Percentiles rank a stretch among this genome's conserved stretches.
Evolutionary conservation across 768 basidiomycete species (phyloP).

Genomic region (Sporobolomyces pararoseus): DNA sequence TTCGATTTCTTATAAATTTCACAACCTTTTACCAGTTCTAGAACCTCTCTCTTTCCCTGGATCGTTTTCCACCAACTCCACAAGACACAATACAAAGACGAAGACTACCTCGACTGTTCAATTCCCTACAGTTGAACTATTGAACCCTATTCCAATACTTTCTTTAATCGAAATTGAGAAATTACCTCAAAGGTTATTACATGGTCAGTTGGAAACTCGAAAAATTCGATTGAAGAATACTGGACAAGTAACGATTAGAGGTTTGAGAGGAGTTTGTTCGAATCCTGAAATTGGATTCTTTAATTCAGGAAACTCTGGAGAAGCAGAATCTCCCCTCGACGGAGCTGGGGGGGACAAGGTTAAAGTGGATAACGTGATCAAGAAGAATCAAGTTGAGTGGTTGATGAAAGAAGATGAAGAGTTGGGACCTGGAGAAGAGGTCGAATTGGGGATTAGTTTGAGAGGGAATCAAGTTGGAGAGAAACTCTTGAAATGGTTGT

Average conservation of each 20-base stretch:
- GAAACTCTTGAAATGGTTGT: slow-evolving; percentile 60
- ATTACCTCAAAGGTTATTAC: slow-evolving; percentile 51
- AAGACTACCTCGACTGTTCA: slow-evolving; percentile 55
- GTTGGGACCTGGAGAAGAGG: slow-evolving; percentile 56
- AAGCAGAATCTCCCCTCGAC: not conserved
- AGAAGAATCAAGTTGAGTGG: slow-evolving; percentile 50
- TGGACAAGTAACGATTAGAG: slow-evolving; percentile 60
- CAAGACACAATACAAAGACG: slow-evolving; percentile 49
- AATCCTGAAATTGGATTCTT: slow-evolving; percentile 63
- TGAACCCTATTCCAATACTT: slow-evolving; percentile 64
- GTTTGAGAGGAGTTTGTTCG: slow-evolving; percentile 67
- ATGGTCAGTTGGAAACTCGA: slow-evolving; percentile 71
- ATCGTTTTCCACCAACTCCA: slow-evolving; percentile 60
- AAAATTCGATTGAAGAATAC: slow-evolving; percentile 60
- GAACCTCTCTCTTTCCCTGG: slow-evolving; percentile 60
- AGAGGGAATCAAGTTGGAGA: slow-evolving; percentile 57
- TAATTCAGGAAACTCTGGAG: not conserved
- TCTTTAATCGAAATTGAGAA: slow-evolving; percentile 38
- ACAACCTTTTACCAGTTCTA: slow-evolving; percentile 55
- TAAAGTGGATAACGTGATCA: slow-evolving; percentile 53
- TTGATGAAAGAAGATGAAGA: slow-evolving; percentile 49
- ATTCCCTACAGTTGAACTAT: slow-evolving; percentile 68
- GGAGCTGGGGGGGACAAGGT: slow-evolving; percentile 5
- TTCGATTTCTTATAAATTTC: slow-evolving; percentile 32
- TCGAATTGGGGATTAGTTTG: slow-evolving; percentile 58